A percentile compares a stretch with the other conserved stretches of the same genome.
Conservation (phyloP, 441 rosid genomes). For the Jatropha podagrica region DNA sequence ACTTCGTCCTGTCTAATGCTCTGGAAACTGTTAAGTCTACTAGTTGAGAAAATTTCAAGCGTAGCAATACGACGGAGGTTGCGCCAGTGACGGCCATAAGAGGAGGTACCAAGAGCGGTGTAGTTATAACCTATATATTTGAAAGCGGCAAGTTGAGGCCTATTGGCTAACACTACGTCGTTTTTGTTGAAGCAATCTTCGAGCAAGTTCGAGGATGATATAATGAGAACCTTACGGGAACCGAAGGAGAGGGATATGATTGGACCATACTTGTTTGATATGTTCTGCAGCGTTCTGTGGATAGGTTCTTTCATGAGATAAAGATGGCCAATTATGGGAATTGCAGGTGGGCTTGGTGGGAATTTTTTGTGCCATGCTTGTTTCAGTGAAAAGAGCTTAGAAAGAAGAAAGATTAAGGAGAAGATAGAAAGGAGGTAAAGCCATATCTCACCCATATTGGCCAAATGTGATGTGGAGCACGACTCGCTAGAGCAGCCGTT, state of each 20-base stretch:
- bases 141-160: constrained; percentile 8
- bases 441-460: not conserved
- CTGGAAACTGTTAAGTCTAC: constrained; percentile 34
- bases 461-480: too few relatives aligned
- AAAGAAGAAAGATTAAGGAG: not conserved
- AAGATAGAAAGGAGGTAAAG: not conserved
- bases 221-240: constrained; percentile 5
- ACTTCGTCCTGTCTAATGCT: constrained; percentile 40
- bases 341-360: constrained; percentile 33
- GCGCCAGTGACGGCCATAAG: constrained; percentile 61
- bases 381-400: not conserved
- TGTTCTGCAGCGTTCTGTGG: constrained; percentile 9
- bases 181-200: constrained; percentile 31
- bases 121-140: constrained; percentile 42
- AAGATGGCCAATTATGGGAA: constrained; percentile 35
- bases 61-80: constrained; percentile 53
- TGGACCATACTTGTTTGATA: constrained; percentile 18
- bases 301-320: constrained; percentile 29
- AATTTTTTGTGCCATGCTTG: constrained; percentile 10
- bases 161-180: too few relatives aligned
- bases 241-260: constrained; percentile 21
- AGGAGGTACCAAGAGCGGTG: constrained; percentile 24
- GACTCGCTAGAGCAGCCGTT: too few relatives aligned
- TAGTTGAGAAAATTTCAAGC: constrained; percentile 42
- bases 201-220: constrained; percentile 17